Base-by-base conservation (phyloP, 2,329 filamentous ascomycete species). In the Aspergillaceae sp. region DNA sequence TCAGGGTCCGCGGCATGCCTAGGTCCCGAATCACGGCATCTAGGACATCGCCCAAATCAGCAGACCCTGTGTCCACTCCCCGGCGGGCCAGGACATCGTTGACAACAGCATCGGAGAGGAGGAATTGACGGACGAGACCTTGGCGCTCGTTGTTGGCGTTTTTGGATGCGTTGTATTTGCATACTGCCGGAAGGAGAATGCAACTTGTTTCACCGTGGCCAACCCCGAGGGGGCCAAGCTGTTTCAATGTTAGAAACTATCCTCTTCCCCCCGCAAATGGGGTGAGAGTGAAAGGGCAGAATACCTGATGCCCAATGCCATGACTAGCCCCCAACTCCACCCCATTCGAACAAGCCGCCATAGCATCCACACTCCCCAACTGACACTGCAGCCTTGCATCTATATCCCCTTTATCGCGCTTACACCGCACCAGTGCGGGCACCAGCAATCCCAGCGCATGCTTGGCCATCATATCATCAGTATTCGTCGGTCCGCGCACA, bases 171-270 rank as follows among this genome's bases (percentile, higher is more conserved):
- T 82, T 83, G 55, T 69, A 82, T 55, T 74, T 76, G 56, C 75
- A 75, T 4, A 82, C 77, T 0, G 74, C 70, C 0, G 78, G 77
- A 33, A 75, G 66, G 46, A 78, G 65, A 40, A 76, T 73, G 56
- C 73, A 82, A 52, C 74, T 78, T 29, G 78, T 82, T 59, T 80
- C 77, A 7, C 79, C 79, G 55, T 83, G 78, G 0, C 75, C 73
- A 2, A 82, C 78, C 0, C 78, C 78, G 3, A 77, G 57, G 0
- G 77, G 77, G 0, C 75, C 74, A 0, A 78, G 65, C 59, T 71
- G 36, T 26, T 4, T 8, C 5, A 6, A 19, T 19, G 19, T 51
- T 36, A 48, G 41, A 30, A 43, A 40, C 19, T 33, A 42, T 38
- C 36, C 32, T n/a, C 10, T 29, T 32, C 29, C n/a, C 27, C 38